A percentile compares a stretch with the other conserved stretches of the same genome.
These are phyloP conservation scores for Phialocephala subalpina DNA, from an alignment of 2,329 filamentous ascomycete species.

Conservation along the genomic window DNA sequence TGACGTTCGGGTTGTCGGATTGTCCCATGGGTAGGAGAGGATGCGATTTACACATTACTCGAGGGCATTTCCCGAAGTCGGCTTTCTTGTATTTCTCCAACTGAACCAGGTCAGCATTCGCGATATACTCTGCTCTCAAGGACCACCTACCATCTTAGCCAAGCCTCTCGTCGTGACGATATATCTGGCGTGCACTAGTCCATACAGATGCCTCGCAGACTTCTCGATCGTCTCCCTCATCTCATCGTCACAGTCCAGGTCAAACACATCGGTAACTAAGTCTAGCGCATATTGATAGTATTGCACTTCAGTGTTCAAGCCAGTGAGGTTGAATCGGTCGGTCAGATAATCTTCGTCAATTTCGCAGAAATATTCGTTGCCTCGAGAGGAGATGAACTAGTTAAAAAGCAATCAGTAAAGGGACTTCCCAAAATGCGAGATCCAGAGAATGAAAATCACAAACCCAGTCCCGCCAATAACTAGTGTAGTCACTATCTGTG, in stretches of 20 bases:
- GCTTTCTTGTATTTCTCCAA: slow-evolving; percentile 99
- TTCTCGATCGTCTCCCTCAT: slow-evolving; percentile 99
- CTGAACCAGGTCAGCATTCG: slow-evolving; percentile 53
- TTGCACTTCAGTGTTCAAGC: slow-evolving; percentile 95
- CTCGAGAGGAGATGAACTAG: slow-evolving; percentile 96
- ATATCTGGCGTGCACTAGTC: slow-evolving; percentile 93
- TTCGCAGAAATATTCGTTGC: slow-evolving; percentile 99
- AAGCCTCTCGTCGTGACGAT: slow-evolving; percentile 95
- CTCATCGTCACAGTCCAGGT: slow-evolving; percentile 97
- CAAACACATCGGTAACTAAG: slow-evolving; percentile 97
- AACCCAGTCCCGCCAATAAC: slow-evolving; percentile 90
- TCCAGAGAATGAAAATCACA: neutral
- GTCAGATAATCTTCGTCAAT: slow-evolving; percentile 99
- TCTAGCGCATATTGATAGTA: slow-evolving; percentile 99
- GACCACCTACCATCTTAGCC: slow-evolving; percentile 84
- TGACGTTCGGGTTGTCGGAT: slow-evolving; percentile 85
- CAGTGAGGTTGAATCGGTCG: slow-evolving; percentile 97
- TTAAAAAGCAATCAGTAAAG: slow-evolving; percentile 35
- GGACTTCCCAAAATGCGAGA: neutral
- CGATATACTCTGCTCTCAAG: neutral
- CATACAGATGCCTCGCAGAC: slow-evolving; percentile 93
- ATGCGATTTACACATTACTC: slow-evolving; percentile 93
- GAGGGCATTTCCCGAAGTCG: slow-evolving; percentile 97
- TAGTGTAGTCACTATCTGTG: slow-evolving; percentile 98
- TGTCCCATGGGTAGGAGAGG: slow-evolving; percentile 95